Evolutionary conservation across 2,329 filamentous ascomycete species (phyloP), one percentile per base, ranked within the genome.

Genomic region (Scytalidium lignicola): DNA sequence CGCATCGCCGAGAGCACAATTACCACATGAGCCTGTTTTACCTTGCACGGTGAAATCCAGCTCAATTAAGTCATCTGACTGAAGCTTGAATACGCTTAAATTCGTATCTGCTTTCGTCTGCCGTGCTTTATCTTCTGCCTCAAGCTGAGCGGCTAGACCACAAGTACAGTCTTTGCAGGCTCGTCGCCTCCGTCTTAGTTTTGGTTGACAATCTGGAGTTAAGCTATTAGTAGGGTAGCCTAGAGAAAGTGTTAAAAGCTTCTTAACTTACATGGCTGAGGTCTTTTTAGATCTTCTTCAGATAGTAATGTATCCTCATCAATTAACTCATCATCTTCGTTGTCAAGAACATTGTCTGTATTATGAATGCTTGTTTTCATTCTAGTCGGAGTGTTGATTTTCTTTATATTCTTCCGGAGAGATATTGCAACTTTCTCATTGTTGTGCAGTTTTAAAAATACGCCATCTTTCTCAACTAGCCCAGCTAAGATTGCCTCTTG

Each of bases 161-260:
- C 93, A 99, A 8, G 88, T 92, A 74, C 93, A 99, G 74, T 99
- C 93, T 72, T 99, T 97, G 77, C 93, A 99, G 50, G 93, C 90
- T 54, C 91, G 85, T 48, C 92, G 86, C 59, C 92, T 85, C 74
- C 95, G 95, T 51, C 88, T 89, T 41, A 85, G 78, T 70, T 93
- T 89, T 43, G 92, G 91, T 51, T 85, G 82, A 68, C 93, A 99
- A 65, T 95, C 89, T 21, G 85, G 80, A 46, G 93, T 91, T 47
- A 39, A 41, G 41, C 17, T 41, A 29, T 49, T 57, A 47, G 49
- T 39, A 44, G 13, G 28, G 22, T 42, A n/a, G 32, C 21, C 52
- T 37, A n/a, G n/a, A n/a, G n/a, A n/a, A n/a, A 9, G 15, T 46
- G 41, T 12, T 15, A 40, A 45, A 23, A 3, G 21, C n/a, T 26